These are phyloP conservation scores for Saururus chinensis DNA, from an alignment of 164 flowering plant genomes.

Conservation along the genomic window DNA sequence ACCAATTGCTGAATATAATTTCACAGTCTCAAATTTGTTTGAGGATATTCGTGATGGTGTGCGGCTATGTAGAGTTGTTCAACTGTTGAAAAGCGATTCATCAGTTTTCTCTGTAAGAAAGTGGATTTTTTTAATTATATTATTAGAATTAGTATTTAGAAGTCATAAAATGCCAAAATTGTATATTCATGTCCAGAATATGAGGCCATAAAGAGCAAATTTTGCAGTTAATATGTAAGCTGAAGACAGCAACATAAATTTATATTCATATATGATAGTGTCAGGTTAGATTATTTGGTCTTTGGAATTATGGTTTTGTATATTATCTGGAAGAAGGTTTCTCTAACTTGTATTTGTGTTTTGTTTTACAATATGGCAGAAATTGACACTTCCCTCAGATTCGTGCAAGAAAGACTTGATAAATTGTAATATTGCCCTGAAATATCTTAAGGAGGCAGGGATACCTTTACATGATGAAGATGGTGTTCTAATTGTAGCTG, in stretches of 20 bases:
- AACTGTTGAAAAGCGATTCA: slow-evolving; percentile 56
- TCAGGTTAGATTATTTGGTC: too few species aligned
- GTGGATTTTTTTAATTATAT: neutral
- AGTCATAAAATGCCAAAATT: too few species aligned
- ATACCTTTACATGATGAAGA: slow-evolving; percentile 70
- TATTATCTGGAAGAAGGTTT: neutral
- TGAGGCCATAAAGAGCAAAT: too few species aligned
- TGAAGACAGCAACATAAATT: too few species aligned
- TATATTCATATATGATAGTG: too few species aligned
- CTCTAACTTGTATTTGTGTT: neutral
- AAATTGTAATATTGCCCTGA: slow-evolving; percentile 63
- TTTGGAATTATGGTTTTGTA: too few species aligned
- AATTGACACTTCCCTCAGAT: slow-evolving; percentile 74
- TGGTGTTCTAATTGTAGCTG: slow-evolving; percentile 44
- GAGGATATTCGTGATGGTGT: slow-evolving; percentile 87
- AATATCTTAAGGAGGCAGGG: slow-evolving; percentile 61
- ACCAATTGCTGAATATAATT: slow-evolving; percentile 69
- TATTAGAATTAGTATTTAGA: too few species aligned
- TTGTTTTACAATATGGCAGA: slow-evolving; percentile 33
- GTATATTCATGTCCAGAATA: too few species aligned
- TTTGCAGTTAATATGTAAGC: too few species aligned
- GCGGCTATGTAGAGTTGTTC: slow-evolving; percentile 75
- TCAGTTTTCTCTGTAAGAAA: slow-evolving; percentile 69
- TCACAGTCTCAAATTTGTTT: slow-evolving; percentile 56
- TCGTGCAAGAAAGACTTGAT: slow-evolving; percentile 51